Evolutionary conservation across 305 asterid genomes (phyloP), one percentile per base, ranked within the genome.

Genomic region (Rubia peregrina): DNA sequence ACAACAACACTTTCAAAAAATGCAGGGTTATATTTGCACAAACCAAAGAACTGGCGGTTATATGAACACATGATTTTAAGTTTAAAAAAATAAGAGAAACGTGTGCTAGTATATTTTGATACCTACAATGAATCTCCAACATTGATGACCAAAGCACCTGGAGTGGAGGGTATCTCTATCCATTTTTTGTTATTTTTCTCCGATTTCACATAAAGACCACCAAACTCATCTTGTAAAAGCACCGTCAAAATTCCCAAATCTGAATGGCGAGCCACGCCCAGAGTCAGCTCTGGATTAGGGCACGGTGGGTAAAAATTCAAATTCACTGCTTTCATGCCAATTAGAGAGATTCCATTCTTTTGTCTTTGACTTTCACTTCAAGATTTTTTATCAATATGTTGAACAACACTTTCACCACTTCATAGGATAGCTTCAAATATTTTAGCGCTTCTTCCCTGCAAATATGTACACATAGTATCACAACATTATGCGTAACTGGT

Each of bases 371-470:
- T 12, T 5, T 19, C 30, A 62, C 80, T 62, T 72, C 80, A 19
- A 77, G 72, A 11, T 72, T 75, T 55, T 42, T 67, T 22, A 80
- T 64, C 40, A 81, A 53, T 51, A 81, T 38, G 65, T 72, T 66
- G 71, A 78, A 6, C 51, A 81, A 17, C 71, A 62, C 43, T 67
- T 70, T 69, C 36, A 77, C 70, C 67, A 81, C 43, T 21, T 70
- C 67, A 17, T 42, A 33, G 16, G 84, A 72, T 51, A 71, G 48
- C 48, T 77, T 78, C 55, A 81, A n/a, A 57, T 68, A 81, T n/a
- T 75, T 74, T n/a, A 77, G 78, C 9, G 69, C 80, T 56, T 59
- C 76, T 60, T 71, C 65, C 75, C 84, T 78, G 65, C 5, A 55
- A 9, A 10, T 49, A 49, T 24, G 26, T 24, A 24, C 26, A 24